Evolutionary conservation across 2,329 filamentous ascomycete genomes (phyloP).

Genomic region (Fusarium sp.): DNA sequence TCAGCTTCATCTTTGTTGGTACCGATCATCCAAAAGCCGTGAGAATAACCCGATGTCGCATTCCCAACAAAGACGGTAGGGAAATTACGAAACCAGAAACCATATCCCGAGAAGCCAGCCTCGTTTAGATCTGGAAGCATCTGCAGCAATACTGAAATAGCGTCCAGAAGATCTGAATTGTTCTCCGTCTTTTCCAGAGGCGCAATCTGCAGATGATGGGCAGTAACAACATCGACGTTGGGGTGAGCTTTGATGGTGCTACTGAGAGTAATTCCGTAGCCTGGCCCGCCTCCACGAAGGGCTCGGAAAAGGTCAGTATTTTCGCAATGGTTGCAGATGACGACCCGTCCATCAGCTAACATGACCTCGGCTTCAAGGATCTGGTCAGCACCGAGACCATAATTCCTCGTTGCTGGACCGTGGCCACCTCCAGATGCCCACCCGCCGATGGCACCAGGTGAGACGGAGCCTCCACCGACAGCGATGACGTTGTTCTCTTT

Average conservation of each 20-base stretch:
- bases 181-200: slow-evolving; percentile 24
- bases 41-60: slow-evolving; percentile 24
- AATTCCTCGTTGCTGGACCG: slow-evolving; percentile 30
- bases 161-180: slow-evolving; percentile 15
- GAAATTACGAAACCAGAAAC: slow-evolving; percentile 32
- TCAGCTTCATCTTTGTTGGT: slow-evolving; percentile 16
- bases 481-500: slow-evolving; percentile 25
- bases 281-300: slow-evolving; percentile 26
- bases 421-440: slow-evolving; percentile 31
- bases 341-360: slow-evolving; percentile 15
- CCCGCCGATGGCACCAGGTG: slow-evolving; percentile 28
- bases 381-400: slow-evolving; percentile 27
- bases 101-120: slow-evolving; percentile 30
- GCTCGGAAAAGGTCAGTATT: slow-evolving; percentile 29
- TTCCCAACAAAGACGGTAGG: slow-evolving; percentile 15
- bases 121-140: slow-evolving; percentile 29
- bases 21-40: slow-evolving; percentile 21
- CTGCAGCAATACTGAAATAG: slow-evolving; percentile 5
- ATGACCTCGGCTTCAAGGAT: slow-evolving; percentile 31
- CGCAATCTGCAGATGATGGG: slow-evolving; percentile 11
- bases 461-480: slow-evolving; percentile 26
- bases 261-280: slow-evolving; percentile 23
- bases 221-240: slow-evolving; percentile 18
- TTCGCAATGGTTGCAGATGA: slow-evolving; percentile 23
- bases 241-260: slow-evolving; percentile 30